Evolutionary conservation across 2,329 filamentous ascomycete genomes (phyloP), one percentile per base, ranked within the genome.

Genomic region (Paraconiothyrium sp.): DNA sequence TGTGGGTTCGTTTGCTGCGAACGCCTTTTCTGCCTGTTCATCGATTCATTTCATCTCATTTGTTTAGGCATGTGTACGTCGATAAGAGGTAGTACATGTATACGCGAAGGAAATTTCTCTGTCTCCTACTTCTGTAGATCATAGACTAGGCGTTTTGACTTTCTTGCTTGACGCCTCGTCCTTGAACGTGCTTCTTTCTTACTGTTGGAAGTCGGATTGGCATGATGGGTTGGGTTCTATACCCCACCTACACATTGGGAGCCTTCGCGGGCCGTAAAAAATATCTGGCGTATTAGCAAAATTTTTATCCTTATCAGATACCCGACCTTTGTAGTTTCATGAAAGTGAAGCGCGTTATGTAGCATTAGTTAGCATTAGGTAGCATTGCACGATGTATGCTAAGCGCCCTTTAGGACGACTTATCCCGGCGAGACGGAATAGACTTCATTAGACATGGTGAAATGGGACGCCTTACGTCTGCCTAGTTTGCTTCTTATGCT

Each of bases 231-330:
- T 13, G 7, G 10, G 20, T 39, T 11, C 24, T 55, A 55, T 55
- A 46, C 39, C 52, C 52, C 16, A 8, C 14, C 22, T 54, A 43
- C 50, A 54, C 22, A 30, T 32, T 30, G 8, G 52, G 52, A 44
- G 52, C 52, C 52, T 39, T 55, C 27, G 16, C 52, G 52, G 52
- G 52, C 52, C 27, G 8, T 22, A 46, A 35, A 55, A 46, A 43
- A 41, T 8, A 39, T 39, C 20, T 41, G 9, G 24, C 16, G 6
- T 22, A 37, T 13, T 22, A 50, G 34, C 22, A 50, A 35, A 34
- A 50, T 32, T 47, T 11, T 24, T 5, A 32, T n/a, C 10, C 13
- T 32, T 32, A 16, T n/a, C 11, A 49, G 4, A 32, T 49, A 16
- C 24, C 16, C 27, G 1, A 37, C 24, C 41, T 16, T 44, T 9